Conservation (phyloP, 2,329 filamentous ascomycete genomes). For the Claviceps sp. region DNA sequence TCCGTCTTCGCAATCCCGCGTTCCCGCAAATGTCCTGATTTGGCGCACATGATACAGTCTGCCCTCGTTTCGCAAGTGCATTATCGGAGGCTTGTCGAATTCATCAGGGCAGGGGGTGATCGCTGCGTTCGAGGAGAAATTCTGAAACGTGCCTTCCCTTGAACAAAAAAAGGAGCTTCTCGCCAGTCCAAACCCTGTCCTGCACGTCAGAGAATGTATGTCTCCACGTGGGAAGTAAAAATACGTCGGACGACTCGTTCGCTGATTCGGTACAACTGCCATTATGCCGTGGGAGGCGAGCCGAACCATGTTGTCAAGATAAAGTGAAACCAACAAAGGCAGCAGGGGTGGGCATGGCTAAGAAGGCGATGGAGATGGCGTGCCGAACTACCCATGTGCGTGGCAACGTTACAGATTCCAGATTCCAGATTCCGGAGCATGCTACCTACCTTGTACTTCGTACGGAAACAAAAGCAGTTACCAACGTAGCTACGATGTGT, state of each 20-base stretch:
- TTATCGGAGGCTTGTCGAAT: neutral
- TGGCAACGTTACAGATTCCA: no score
- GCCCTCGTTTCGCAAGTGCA: neutral
- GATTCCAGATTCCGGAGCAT: no score
- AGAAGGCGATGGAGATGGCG: no score
- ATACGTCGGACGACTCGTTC: neutral
- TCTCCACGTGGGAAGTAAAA: neutral
- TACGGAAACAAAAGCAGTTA: no score
- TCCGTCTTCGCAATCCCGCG: neutral
- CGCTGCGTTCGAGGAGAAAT: neutral
- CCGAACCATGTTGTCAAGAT: neutral
- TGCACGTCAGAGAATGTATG: neutral
- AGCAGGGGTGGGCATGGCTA: neutral
- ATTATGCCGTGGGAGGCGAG: neutral
- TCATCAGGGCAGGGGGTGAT: neutral
- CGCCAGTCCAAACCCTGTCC: neutral
- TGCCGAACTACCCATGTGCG: no score
- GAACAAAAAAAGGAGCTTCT: neutral
- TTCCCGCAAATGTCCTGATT: neutral
- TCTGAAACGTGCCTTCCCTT: neutral
- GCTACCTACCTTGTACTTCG: no score
- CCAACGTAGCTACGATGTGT: no score
- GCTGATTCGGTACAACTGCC: neutral
- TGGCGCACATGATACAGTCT: neutral
- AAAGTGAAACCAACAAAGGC: conserved; percentile 2